Conservation (phyloP, 2,329 filamentous ascomycete species). For the Mollisiaceae sp. region DNA sequence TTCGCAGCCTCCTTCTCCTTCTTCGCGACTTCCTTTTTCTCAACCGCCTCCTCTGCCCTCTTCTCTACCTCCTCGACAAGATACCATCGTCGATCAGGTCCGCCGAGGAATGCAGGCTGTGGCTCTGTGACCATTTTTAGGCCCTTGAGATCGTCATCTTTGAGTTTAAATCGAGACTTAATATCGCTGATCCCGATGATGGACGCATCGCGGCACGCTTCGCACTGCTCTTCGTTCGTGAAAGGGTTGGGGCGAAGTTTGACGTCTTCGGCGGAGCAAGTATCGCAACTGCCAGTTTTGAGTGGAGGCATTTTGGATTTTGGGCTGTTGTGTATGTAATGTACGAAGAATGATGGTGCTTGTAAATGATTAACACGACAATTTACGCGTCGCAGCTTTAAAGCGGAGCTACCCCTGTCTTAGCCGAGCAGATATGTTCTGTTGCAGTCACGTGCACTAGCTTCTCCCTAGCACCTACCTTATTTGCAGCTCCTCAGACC, state of each 20-base stretch:
- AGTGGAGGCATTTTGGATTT: constrained; percentile 15
- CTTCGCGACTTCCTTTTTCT: constrained; percentile 11
- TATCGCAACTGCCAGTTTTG: constrained; percentile 18
- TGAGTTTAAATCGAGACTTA: constrained; percentile 18
- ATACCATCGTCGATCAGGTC: constrained; percentile 24
- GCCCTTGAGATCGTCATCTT: constrained; percentile 20
- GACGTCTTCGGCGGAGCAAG: constrained; percentile 15
- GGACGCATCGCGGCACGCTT: constrained; percentile 14
- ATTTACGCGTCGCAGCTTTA: neutral
- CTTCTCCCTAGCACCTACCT: no score
- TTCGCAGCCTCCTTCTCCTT: constrained; percentile 21
- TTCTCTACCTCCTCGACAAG: constrained; percentile 17
- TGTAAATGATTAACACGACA: neutral
- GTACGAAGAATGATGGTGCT: neutral
- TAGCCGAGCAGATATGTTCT: no score
- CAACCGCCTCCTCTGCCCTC: constrained; percentile 12
- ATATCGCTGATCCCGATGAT: constrained; percentile 23
- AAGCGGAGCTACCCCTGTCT: no score
- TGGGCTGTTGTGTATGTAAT: neutral
- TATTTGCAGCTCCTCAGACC: no score
- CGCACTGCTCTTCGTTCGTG: constrained; percentile 22
- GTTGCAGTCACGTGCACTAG: no score
- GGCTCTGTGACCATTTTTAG: constrained; percentile 18
- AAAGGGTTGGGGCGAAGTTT: constrained; percentile 25
- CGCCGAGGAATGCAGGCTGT: constrained; percentile 20